Evolutionary conservation across 2,329 filamentous ascomycete genomes (phyloP), one percentile per base, ranked within the genome.

Genomic region (Stemphylium lycopersici): DNA sequence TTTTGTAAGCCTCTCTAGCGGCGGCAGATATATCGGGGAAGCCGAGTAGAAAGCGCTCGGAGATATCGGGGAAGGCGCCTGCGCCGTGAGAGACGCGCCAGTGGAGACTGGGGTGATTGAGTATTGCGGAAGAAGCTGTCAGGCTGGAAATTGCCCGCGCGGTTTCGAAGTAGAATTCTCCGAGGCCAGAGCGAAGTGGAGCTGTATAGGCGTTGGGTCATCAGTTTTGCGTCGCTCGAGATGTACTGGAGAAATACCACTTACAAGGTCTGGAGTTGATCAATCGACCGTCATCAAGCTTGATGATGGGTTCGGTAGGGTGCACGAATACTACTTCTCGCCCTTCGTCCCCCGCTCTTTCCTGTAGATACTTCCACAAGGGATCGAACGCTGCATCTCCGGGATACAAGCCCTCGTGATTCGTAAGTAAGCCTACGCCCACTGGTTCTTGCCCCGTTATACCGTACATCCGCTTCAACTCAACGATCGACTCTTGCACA

Each of bases 111-210:
- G 69, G 70, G 48, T 62, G 71, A 20, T 63, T 66, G 36, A 65
- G 50, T 15, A 74, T 65, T 0, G 71, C 69, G 6, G 55, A 50
- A 7, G 58, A 59, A 5, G 72, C 71, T 0, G 69, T 74, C 12
- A 75, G 65, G 26, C 66, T 69, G 1, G 68, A 73, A 24, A 75
- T 64, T 15, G 72, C 72, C 8, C 72, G 61, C 1, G 72, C 72
- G 5, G 71, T 75, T 46, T 75, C 72, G 42, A 74, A 75, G 56
- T 75, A 75, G 46, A 75, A 74, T 24, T 75, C 72, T 5, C 70
- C 72, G 0, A 74, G 57, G 11, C 72, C 72, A 3, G 70, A 70
- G 5, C 71, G 66, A 1, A 75, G 59, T 1, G 71, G 69, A 40
- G 72, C 72, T 75, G 26, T 39, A 8, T 24, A 26, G 10, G 38